These are phyloP conservation scores for Capsaspora owczarzaki DNA, from an alignment of 78 protist genomes.

Conservation along the genomic window DNA sequence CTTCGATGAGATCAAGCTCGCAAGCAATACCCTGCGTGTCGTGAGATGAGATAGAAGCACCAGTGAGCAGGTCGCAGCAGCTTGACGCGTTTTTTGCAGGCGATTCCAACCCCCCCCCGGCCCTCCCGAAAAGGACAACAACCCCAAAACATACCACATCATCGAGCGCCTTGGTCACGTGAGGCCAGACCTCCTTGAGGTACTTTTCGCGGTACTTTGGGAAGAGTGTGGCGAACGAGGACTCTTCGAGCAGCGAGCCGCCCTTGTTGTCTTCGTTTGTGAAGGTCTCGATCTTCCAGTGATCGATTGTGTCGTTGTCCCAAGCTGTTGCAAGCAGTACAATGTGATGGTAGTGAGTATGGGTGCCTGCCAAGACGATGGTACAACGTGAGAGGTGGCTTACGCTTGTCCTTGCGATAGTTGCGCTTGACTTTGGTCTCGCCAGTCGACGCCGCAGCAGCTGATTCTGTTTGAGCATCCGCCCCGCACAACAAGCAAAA, in stretches of 20 bases:
- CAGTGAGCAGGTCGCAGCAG: not conserved
- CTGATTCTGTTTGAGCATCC: no score
- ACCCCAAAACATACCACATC: constrained; percentile 10
- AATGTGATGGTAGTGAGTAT: no score
- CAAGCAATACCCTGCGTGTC: constrained; percentile 58
- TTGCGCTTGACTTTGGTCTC: no score
- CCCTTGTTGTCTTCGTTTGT: constrained; percentile 30
- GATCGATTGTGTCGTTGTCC: constrained; percentile 63
- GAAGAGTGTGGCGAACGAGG: constrained; percentile 83
- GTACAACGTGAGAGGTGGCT: no score
- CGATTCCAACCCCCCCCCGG: not conserved
- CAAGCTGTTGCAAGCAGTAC: no score
- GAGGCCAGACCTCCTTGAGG: constrained; percentile 76
- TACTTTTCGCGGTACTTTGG: constrained; percentile 88
- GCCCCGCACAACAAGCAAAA: no score
- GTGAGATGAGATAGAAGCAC: no score
- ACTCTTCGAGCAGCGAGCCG: constrained; percentile 40
- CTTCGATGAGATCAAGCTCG: constrained; percentile 85
- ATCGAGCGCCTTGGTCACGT: constrained; percentile 49
- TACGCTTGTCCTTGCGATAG: no score
- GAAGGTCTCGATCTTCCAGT: constrained; percentile 58
- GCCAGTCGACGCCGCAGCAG: no score
- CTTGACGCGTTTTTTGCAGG: not conserved
- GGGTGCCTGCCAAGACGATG: no score
- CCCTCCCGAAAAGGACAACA: no score